Conservation (phyloP, 2,329 filamentous ascomycete genomes). For the Cladosporium sp. region DNA sequence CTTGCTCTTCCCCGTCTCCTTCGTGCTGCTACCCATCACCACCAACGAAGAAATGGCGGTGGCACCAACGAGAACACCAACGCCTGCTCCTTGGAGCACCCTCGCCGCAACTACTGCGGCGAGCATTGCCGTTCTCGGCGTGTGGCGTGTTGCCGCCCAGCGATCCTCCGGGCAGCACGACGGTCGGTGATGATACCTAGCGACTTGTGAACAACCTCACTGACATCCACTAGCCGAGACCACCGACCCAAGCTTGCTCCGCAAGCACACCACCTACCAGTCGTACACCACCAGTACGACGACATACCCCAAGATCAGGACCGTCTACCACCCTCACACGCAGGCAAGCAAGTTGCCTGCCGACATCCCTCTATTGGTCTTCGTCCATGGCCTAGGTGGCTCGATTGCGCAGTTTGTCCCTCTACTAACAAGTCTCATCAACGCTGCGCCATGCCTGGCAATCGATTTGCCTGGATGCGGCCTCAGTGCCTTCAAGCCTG, state of each 20-base stretch:
- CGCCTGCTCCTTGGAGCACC: conserved; percentile 1
- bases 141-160: conserved; percentile 1
- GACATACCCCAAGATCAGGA: conserved; percentile 70
- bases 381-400: conserved; percentile 90
- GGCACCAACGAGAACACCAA: not conserved
- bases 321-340: conserved; percentile 78
- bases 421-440: conserved; percentile 73
- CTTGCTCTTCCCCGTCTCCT: not conserved
- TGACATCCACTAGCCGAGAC: not conserved
- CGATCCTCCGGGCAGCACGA: not conserved
- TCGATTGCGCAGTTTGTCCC: conserved; percentile 84
- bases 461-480: conserved; percentile 92
- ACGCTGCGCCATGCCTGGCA: conserved; percentile 77
- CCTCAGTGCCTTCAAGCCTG: conserved; percentile 68
- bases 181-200: not conserved
- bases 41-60: not conserved
- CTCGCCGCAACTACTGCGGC: not conserved
- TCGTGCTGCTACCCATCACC: not conserved
- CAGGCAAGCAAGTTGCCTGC: conserved; percentile 77
- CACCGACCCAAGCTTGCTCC: conserved; percentile 76
- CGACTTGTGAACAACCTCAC: not conserved
- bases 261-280: conserved; percentile 66
- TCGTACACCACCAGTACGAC: conserved; percentile 67
- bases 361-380: conserved; percentile 77
- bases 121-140: not conserved